phyloP scores from a whole-genome alignment of 768 basidiomycete species.

The Suillus luteus region DNA sequence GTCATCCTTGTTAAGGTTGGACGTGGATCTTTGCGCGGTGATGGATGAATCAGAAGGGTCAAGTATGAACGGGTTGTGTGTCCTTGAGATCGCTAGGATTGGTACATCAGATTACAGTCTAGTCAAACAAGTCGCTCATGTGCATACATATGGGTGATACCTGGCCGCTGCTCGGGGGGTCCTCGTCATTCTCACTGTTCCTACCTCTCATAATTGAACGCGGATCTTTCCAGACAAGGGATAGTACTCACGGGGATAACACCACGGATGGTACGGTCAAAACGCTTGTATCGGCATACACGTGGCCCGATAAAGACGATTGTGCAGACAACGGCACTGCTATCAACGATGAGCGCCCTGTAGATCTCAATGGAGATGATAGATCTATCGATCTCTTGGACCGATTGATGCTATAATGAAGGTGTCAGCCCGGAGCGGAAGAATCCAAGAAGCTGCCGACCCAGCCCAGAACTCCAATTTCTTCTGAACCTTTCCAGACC shows the following conservation, averaged over 20 bases:
- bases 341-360: conserved; percentile 30
- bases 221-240: neutral
- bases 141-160: conserved; percentile 66
- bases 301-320: conserved; percentile 36
- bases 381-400: conserved; percentile 33
- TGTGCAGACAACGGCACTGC: conserved; percentile 35
- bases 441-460: conserved; percentile 33
- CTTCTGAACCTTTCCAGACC: conserved; percentile 45
- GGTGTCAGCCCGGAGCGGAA: conserved; percentile 14
- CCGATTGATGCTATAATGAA: conserved; percentile 34
- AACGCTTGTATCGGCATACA: conserved; percentile 28
- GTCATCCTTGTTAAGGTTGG: conserved; percentile 5
- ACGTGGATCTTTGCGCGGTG: conserved; percentile 4
- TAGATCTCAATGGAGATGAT: conserved; percentile 25
- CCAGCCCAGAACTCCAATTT: conserved; percentile 53
- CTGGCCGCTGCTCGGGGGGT: conserved; percentile 77
- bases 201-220: conserved; percentile 22
- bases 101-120: conserved; percentile 11
- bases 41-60: conserved; percentile 29
- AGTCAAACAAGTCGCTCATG: neutral
- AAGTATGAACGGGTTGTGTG: conserved; percentile 25
- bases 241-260: conserved; percentile 38
- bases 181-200: conserved; percentile 54
- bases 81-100: conserved; percentile 27
- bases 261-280: conserved; percentile 41